phyloP scores from a whole-genome alignment of 2,329 filamentous ascomycete species.

The Canariomyces notabilis region DNA sequence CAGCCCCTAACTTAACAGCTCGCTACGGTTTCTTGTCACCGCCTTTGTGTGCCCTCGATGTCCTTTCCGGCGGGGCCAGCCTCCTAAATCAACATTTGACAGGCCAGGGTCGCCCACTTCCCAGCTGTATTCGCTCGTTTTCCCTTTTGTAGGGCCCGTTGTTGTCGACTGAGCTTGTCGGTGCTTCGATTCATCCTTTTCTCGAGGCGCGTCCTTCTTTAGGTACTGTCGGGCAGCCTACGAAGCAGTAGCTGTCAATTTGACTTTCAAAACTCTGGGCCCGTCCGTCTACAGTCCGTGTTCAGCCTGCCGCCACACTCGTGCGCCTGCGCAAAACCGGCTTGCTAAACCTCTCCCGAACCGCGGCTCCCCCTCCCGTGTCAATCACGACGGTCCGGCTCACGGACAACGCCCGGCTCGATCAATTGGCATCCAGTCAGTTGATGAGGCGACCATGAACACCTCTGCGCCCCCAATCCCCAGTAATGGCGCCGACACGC shows the following conservation, averaged over 20 bases:
- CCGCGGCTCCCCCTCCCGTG: neutral
- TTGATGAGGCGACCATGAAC: slow-evolving; percentile 20
- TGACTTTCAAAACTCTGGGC: neutral
- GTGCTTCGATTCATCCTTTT: neutral
- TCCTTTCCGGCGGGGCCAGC: slow-evolving; percentile 18
- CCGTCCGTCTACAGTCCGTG: neutral
- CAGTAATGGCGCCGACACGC: slow-evolving; percentile 15
- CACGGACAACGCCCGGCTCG: neutral
- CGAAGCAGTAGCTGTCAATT: no score
- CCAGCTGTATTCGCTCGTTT: slow-evolving; percentile 17
- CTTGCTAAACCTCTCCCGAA: neutral
- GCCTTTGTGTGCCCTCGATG: slow-evolving; percentile 16
- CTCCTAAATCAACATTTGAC: slow-evolving; percentile 24
- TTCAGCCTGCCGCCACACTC: neutral
- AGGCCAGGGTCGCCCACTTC: slow-evolving; percentile 13
- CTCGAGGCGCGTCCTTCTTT: slow-evolving; percentile 3
- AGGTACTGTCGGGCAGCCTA: no score
- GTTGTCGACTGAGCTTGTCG: neutral
- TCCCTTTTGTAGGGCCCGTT: slow-evolving; percentile 1
- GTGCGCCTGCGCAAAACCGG: neutral
- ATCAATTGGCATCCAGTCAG: slow-evolving; percentile 15
- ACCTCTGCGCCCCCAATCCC: slow-evolving; percentile 8
- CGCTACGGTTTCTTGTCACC: no score
- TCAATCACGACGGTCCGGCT: neutral
- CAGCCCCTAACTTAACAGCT: no score